A percentile compares a stretch with the other conserved stretches of the same genome.
These are phyloP conservation scores for Gaeumannomyces sp. DNA, from an alignment of 2,329 filamentous ascomycete species.

Conservation along the genomic window DNA sequence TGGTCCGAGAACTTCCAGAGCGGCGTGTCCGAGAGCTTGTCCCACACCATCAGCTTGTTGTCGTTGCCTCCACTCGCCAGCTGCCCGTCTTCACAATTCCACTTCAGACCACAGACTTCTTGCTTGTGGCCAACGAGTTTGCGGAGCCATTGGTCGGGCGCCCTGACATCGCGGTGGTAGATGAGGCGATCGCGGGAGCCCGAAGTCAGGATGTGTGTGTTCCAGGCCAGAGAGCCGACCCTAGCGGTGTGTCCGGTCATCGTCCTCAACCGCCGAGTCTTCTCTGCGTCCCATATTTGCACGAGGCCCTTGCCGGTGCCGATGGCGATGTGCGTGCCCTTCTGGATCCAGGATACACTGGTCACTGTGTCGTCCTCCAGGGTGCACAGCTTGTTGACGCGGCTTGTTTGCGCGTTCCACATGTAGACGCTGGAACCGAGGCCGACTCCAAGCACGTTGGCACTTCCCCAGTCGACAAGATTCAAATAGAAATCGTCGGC, in stretches of 20 bases:
- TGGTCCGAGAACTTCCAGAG: slow-evolving; percentile 93
- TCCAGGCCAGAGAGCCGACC: slow-evolving; percentile 94
- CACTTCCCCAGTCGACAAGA: slow-evolving; percentile 94
- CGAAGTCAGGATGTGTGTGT: slow-evolving; percentile 93
- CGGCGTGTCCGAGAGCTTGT: slow-evolving; percentile 87
- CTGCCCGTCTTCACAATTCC: slow-evolving; percentile 95
- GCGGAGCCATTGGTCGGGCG: slow-evolving; percentile 81
- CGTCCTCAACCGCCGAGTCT: slow-evolving; percentile 75
- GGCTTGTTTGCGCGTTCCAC: slow-evolving; percentile 90
- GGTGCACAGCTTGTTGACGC: slow-evolving; percentile 90
- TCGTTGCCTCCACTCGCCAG: slow-evolving; percentile 95
- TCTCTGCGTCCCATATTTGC: slow-evolving; percentile 95
- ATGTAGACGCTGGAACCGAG: slow-evolving; percentile 92
- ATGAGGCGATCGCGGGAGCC: slow-evolving; percentile 91
- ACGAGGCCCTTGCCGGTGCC: slow-evolving; percentile 92
- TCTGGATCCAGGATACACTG: slow-evolving; percentile 96
- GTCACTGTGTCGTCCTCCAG: slow-evolving; percentile 85
- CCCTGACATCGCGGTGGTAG: slow-evolving; percentile 90
- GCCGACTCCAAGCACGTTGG: slow-evolving; percentile 88
- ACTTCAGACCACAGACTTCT: slow-evolving; percentile 92
- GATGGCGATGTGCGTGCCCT: slow-evolving; percentile 91
- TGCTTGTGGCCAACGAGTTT: slow-evolving; percentile 94
- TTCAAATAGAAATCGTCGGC: slow-evolving; percentile 98
- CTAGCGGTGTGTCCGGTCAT: slow-evolving; percentile 96
- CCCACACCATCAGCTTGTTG: slow-evolving; percentile 99